Conservation (phyloP, 2,329 filamentous ascomycete genomes). For the Xylogone sp. region DNA sequence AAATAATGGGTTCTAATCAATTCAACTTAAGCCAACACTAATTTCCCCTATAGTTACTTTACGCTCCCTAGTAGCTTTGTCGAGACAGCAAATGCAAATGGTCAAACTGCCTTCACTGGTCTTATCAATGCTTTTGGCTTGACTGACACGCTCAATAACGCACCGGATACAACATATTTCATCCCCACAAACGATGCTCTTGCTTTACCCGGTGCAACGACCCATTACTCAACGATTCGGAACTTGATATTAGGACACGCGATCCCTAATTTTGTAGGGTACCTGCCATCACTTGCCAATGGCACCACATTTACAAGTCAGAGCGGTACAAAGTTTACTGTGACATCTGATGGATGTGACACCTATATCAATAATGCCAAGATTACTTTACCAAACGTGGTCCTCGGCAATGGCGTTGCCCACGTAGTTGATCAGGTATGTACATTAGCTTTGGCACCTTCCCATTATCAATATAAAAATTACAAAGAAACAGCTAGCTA, state of each 20-base stretch:
- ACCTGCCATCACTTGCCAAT: constrained; percentile 25
- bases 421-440: constrained; percentile 24
- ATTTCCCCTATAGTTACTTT: constrained; percentile 9
- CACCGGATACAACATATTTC: constrained; percentile 28
- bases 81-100: constrained; percentile 14
- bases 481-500: too few species aligned
- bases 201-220: constrained; percentile 20
- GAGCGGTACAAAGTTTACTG: constrained; percentile 23
- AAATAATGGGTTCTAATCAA: too few species aligned
- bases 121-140: constrained; percentile 31
- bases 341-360: constrained; percentile 24
- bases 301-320: constrained; percentile 21
- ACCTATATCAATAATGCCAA: constrained; percentile 30
- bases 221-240: constrained; percentile 20
- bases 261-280: constrained; percentile 26
- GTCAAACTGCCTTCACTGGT: constrained; percentile 27
- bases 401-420: constrained; percentile 30
- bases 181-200: constrained; percentile 27
- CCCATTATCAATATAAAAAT: too few species aligned
- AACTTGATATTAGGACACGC: constrained; percentile 29
- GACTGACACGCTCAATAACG: constrained; percentile 26
- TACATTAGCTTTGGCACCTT: too few species aligned
- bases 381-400: constrained; percentile 27
- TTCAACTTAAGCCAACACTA: constrained; percentile 5
- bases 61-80: constrained; percentile 5